Evolutionary conservation across 1,284 basidiomycete species (phyloP), one percentile per base, ranked within the genome.

Genomic region (Cystobasidiaceae sp.): DNA sequence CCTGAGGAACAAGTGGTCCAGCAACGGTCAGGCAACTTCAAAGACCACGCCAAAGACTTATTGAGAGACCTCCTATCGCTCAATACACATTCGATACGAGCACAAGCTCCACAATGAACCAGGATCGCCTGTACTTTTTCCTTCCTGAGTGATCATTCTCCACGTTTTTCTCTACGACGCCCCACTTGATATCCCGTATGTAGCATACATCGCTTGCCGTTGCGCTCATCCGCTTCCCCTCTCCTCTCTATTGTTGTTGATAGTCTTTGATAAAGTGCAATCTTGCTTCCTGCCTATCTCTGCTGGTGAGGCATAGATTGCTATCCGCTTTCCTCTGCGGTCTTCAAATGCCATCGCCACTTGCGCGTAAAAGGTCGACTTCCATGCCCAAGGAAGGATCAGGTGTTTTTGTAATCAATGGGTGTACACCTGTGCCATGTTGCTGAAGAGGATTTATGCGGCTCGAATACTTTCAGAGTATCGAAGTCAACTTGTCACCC

Each of bases 1-100:
- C 27, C 30, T 59, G 25, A 32, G 44, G 28, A 30, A n/a, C 7
- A 59, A 59, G 33, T 46, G 45, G 56, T 41, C 28, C 25, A 28
- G 43, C 1, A 21, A 30, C 28, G 56, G 56, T 13, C 39, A 23
- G 19, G 56, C 56, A 23, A 59, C 56, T 15, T 46, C 43, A 17
- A 46, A 46, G 44, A 48, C 56, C 13, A 25, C 56, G 30, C 56
- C 56, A 30, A 37, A 48, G 28, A 37, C 56, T 21, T 39, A 46
- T 37, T 48, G 23, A 19, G n/a, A n/a, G n/a, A n/a, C n/a, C n/a
- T n/a, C n/a, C n/a, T n/a, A n/a, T n/a, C n/a, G n/a, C n/a, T n/a
- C n/a, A n/a, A n/a, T n/a, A n/a, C n/a, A n/a, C n/a, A n/a, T n/a
- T n/a, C n/a, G 37, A n/a, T n/a, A 11, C 45, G 8, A 39, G 9